A percentile compares a stretch with the other conserved stretches of the same genome.
phyloP scores from a whole-genome alignment of 108 stramenopile genomes.

The Discostella pseudostelligera region DNA sequence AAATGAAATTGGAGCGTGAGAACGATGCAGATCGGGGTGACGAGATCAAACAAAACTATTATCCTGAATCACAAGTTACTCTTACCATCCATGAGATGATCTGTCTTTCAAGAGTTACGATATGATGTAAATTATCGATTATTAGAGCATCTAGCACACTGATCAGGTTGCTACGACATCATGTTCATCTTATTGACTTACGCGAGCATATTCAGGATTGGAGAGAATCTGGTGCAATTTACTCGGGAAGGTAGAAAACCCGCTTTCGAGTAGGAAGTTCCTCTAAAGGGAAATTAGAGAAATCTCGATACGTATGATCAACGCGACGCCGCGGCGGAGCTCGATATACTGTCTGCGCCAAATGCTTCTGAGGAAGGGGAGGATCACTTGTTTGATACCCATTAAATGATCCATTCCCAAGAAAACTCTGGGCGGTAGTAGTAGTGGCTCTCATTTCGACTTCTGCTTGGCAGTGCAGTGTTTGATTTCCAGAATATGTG shows the following conservation, averaged over 20 bases:
- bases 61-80: not conserved
- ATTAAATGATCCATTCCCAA: too few species aligned
- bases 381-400: too few species aligned
- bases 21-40: not conserved
- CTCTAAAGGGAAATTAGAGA: not conserved
- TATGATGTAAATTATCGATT: not conserved
- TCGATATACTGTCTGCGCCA: too few species aligned
- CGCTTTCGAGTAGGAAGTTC: not conserved
- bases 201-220: not conserved
- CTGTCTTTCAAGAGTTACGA: not conserved
- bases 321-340: not conserved
- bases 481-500: too few species aligned
- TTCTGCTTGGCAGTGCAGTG: too few species aligned
- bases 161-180: not conserved
- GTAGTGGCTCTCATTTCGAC: too few species aligned
- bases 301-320: constrained; percentile 6
- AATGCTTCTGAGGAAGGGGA: too few species aligned
- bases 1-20: not conserved
- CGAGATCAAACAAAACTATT: not conserved
- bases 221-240: constrained; percentile 5
- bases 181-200: too few species aligned
- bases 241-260: not conserved
- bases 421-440: too few species aligned
- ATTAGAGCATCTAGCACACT: too few species aligned
- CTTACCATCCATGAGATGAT: constrained; percentile 13